Evolutionary conservation across 2,329 filamentous ascomycete genomes (phyloP).

Genomic region (Zymoseptoria tritici): DNA sequence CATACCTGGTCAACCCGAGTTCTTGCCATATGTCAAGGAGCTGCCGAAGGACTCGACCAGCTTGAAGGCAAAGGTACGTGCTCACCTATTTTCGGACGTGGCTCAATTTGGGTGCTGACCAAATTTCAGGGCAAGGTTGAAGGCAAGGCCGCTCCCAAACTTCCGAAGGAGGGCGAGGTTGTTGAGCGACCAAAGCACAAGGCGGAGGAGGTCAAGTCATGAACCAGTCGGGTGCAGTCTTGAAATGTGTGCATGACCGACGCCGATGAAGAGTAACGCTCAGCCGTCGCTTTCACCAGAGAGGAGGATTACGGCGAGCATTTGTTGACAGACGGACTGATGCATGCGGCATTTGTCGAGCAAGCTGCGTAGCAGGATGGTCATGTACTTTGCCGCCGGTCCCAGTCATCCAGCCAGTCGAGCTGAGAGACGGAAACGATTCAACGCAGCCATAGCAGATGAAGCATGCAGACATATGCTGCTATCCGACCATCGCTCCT

Average conservation of each 20-base stretch:
- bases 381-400: neutral
- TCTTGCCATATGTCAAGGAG: constrained; percentile 82
- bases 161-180: constrained; percentile 26
- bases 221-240: neutral
- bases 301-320: too few relatives aligned
- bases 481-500: neutral
- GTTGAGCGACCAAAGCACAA: constrained; percentile 28
- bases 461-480: neutral
- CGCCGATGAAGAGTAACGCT: too few relatives aligned
- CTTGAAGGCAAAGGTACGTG: constrained; percentile 41
- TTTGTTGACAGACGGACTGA: neutral
- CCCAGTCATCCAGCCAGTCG: neutral
- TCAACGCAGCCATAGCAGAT: neutral
- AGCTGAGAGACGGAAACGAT: neutral
- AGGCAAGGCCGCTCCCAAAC: constrained; percentile 17
- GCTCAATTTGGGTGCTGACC: neutral
- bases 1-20: constrained; percentile 80
- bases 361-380: neutral
- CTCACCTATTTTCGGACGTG: neutral
- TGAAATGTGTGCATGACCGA: too few relatives aligned
- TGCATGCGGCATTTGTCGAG: neutral
- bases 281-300: neutral
- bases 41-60: constrained; percentile 67
- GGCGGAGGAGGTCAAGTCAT: constrained; percentile 22
- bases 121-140: constrained; percentile 8